phyloP scores from a whole-genome alignment of 495 filamentous ascomycete species.

The Massariosphaeria phaeospora region DNA sequence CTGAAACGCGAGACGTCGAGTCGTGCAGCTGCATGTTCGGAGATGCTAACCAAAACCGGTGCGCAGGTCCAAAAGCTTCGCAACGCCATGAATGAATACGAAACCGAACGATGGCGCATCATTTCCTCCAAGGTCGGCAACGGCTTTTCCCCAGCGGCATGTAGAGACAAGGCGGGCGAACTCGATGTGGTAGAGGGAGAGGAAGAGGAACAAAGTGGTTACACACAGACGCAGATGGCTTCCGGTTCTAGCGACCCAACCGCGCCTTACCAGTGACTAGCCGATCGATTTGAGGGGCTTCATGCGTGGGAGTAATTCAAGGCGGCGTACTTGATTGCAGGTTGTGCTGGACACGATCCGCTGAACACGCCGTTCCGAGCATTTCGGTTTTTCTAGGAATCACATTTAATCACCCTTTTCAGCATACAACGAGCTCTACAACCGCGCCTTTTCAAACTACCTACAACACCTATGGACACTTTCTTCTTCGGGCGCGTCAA shows the following conservation, averaged over 20 bases:
- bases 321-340: slow-evolving; percentile 3
- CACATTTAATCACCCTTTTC: slow-evolving; percentile 33
- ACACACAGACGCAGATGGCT: slow-evolving; percentile 29
- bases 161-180: slow-evolving; percentile 70
- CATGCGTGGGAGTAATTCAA: slow-evolving; percentile 15
- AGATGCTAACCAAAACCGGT: slow-evolving; percentile 34
- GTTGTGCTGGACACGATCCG: slow-evolving; percentile 33
- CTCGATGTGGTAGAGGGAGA: slow-evolving; percentile 31
- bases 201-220: slow-evolving; percentile 24
- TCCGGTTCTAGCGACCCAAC: slow-evolving; percentile 29
- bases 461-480: slow-evolving; percentile 5
- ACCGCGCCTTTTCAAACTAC: too few species aligned
- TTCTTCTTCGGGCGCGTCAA: slow-evolving; percentile 6
- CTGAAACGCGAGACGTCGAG: slow-evolving; percentile 29
- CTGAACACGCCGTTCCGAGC: not conserved
- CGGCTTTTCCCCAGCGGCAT: slow-evolving; percentile 78
- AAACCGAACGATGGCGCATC: slow-evolving; percentile 84
- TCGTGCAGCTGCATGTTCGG: slow-evolving; percentile 18
- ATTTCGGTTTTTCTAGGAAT: slow-evolving; percentile 18
- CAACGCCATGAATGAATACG: slow-evolving; percentile 77
- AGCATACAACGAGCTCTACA: slow-evolving; percentile 18
- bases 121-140: slow-evolving; percentile 81
- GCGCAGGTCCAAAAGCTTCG: slow-evolving; percentile 70
- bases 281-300: slow-evolving; percentile 29
- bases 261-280: slow-evolving; percentile 31